phyloP scores from a whole-genome alignment of 2,329 filamentous ascomycete genomes.

The Aureobasidium mangrovei region DNA sequence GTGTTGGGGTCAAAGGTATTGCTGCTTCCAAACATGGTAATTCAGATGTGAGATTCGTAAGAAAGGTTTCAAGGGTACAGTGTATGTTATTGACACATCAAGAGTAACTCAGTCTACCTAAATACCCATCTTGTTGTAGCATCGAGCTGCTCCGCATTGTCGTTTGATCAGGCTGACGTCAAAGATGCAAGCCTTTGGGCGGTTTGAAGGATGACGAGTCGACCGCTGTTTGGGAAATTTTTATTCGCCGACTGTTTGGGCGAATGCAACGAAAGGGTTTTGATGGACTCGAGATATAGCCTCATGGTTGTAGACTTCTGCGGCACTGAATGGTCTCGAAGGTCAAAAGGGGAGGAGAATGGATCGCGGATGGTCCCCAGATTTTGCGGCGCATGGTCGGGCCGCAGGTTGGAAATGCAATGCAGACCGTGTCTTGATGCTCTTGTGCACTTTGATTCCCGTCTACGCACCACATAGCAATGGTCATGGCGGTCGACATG shows the following conservation, averaged over 20 bases:
- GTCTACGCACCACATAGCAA: not conserved
- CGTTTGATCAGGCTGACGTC: conserved; percentile 5
- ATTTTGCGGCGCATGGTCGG: conserved; percentile 5
- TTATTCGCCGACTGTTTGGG: too few species aligned
- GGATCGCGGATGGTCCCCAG: not conserved
- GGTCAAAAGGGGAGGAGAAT: not conserved
- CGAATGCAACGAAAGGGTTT: not conserved
- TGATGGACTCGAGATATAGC: too few species aligned
- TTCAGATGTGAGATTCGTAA: not conserved
- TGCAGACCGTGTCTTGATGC: not conserved
- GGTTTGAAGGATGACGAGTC: not conserved
- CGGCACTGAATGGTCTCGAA: too few species aligned
- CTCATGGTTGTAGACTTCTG: too few species aligned
- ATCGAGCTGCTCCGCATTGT: not conserved
- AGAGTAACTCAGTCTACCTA: too few species aligned
- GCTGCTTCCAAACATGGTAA: conserved; percentile 15
- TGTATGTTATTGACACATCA: too few species aligned
- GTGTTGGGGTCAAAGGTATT: conserved; percentile 34
- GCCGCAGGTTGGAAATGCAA: not conserved
- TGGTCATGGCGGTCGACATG: conserved; percentile 1
- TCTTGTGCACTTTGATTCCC: not conserved
- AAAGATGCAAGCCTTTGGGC: conserved; percentile 3
- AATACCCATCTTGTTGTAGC: not conserved
- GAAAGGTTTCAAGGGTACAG: too few species aligned
- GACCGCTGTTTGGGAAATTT: too few species aligned